These are phyloP conservation scores for Lagenidium giganteum DNA, from an alignment of 352 stramenopile genomes.

Conservation along the genomic window DNA sequence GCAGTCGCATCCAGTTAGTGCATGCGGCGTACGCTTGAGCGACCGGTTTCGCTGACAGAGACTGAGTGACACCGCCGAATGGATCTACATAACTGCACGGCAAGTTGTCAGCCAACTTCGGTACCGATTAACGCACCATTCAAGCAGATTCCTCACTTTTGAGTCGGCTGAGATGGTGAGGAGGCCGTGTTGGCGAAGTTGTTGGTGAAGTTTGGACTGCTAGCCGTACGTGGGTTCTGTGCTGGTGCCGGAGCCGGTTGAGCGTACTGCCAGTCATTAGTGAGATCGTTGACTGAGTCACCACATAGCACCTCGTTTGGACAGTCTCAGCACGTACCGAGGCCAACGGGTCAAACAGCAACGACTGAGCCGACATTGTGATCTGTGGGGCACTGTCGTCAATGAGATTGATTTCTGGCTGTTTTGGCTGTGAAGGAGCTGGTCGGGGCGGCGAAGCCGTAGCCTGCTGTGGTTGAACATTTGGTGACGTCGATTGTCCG, in stretches of 20 bases:
- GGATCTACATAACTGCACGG: constrained; percentile 46
- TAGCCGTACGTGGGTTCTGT: constrained; percentile 19
- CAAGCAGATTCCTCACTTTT: too few species aligned
- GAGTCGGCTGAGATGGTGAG: too few species aligned
- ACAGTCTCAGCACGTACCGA: constrained; percentile 53
- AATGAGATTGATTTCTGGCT: constrained; percentile 74
- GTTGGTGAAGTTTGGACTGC: constrained; percentile 21
- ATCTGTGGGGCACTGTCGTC: constrained; percentile 61
- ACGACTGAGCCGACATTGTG: constrained; percentile 51
- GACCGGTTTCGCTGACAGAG: constrained; percentile 35
- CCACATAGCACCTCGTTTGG: too few species aligned
- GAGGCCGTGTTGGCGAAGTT: too few species aligned
- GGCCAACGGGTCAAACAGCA: constrained; percentile 73
- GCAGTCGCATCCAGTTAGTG: not conserved
- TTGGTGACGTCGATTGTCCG: not conserved
- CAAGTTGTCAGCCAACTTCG: too few species aligned
- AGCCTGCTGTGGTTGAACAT: constrained; percentile 8
- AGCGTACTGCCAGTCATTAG: too few species aligned
- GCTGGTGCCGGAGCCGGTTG: constrained; percentile 3
- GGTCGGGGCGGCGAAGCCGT: not conserved
- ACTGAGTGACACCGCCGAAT: constrained; percentile 41
- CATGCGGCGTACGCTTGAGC: constrained; percentile 17
- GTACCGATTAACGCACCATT: too few species aligned
- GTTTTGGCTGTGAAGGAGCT: constrained; percentile 10
- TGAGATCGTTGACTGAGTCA: too few species aligned